Evolutionary conservation across 768 basidiomycete genomes (phyloP).

Genomic region (Xanthoconium purpureum): DNA sequence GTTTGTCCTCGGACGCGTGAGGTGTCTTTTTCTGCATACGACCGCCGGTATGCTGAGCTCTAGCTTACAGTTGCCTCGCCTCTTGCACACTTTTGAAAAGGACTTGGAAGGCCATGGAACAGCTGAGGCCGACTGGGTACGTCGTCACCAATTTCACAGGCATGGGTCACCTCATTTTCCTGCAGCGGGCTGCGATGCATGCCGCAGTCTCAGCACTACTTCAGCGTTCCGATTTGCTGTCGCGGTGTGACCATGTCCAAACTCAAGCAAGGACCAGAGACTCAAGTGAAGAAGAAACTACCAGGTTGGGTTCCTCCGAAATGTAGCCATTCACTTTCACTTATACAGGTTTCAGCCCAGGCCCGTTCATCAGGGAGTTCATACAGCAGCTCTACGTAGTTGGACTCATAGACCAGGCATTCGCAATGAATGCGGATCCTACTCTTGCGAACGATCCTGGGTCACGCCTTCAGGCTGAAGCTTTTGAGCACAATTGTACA

Average conservation of each 20-base stretch:
- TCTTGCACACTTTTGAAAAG: constrained; percentile 56
- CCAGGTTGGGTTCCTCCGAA: constrained; percentile 10
- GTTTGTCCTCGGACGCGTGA: constrained; percentile 70
- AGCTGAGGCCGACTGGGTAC: constrained; percentile 57
- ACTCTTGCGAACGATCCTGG: constrained; percentile 46
- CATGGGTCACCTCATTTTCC: constrained; percentile 9
- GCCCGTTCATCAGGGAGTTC: constrained; percentile 28
- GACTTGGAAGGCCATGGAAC: constrained; percentile 47
- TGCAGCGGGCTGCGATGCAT: constrained; percentile 44
- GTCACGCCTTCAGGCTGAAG: constrained; percentile 53
- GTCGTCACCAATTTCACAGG: constrained; percentile 14
- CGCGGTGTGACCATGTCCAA: constrained; percentile 50
- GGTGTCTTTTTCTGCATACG: constrained; percentile 20
- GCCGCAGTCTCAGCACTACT: constrained; percentile 47
- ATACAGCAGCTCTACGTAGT: constrained; percentile 52
- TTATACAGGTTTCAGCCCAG: constrained; percentile 21
- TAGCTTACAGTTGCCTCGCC: constrained; percentile 52
- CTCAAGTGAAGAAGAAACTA: constrained; percentile 21
- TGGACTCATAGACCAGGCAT: constrained; percentile 53
- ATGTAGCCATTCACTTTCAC: constrained; percentile 1
- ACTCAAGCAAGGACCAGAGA: constrained; percentile 29
- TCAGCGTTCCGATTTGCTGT: constrained; percentile 52
- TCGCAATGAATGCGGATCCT: constrained; percentile 52
- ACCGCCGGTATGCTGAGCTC: background rate
- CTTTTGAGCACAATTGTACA: constrained; percentile 57